These are phyloP conservation scores for Halophytophthora polymorphica DNA, from an alignment of 352 stramenopile genomes.

Conservation along the genomic window DNA sequence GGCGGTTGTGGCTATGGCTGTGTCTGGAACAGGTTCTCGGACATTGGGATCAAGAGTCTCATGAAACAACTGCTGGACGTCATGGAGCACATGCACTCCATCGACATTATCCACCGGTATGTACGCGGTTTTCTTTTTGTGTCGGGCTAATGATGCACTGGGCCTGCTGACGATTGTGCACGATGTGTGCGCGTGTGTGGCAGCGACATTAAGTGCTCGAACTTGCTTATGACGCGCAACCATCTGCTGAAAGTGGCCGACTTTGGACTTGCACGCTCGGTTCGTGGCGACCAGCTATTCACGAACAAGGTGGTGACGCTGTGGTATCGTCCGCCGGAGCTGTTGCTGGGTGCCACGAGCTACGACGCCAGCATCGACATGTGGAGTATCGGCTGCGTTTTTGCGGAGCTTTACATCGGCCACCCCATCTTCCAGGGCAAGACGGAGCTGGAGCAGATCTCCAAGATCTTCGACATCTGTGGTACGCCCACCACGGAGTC, in stretches of 20 bases:
- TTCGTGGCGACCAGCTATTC: slow-evolving; percentile 82
- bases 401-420: slow-evolving; percentile 85
- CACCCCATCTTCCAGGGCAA: slow-evolving; percentile 86
- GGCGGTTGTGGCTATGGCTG: background rate
- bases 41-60: slow-evolving; percentile 85
- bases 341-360: slow-evolving; percentile 91
- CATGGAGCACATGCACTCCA: slow-evolving; percentile 86
- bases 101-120: slow-evolving; percentile 86
- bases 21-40: slow-evolving; percentile 56
- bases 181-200: background rate
- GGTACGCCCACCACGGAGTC: slow-evolving; percentile 76
- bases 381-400: slow-evolving; percentile 93
- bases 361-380: slow-evolving; percentile 94
- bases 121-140: background rate
- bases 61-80: slow-evolving; percentile 86
- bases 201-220: slow-evolving; percentile 93
- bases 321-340: slow-evolving; percentile 94
- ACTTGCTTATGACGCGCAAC: slow-evolving; percentile 74
- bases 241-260: slow-evolving; percentile 85
- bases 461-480: slow-evolving; percentile 87
- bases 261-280: slow-evolving; percentile 83
- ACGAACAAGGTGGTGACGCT: slow-evolving; percentile 97
- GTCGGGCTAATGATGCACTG: background rate
- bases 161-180: background rate
- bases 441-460: slow-evolving; percentile 86